Percentiles rank a stretch among this genome's conserved stretches.
phyloP scores from a whole-genome alignment of 305 asterid species.

The Stenogyne calaminthoides region DNA sequence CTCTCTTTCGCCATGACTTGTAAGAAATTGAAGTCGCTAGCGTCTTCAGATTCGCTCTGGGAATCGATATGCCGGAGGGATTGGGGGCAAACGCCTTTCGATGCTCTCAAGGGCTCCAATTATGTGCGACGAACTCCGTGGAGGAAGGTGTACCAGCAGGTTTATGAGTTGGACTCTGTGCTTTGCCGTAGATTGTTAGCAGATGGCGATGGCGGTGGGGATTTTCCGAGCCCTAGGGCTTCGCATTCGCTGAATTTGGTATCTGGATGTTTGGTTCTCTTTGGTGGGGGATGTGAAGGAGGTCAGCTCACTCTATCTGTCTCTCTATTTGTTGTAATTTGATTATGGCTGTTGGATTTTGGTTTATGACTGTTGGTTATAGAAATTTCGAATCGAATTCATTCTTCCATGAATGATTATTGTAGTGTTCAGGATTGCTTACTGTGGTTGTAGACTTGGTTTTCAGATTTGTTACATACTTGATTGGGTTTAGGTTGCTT shows the following conservation, averaged over 20 bases:
- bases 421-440: background rate
- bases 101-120: slow-evolving; percentile 39
- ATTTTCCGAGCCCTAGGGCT: slow-evolving; percentile 76
- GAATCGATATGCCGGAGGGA: slow-evolving; percentile 83
- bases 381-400: background rate
- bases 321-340: background rate
- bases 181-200: slow-evolving; percentile 51
- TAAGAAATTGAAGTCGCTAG: slow-evolving; percentile 57
- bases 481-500: background rate
- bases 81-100: slow-evolving; percentile 62
- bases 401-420: background rate
- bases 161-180: slow-evolving; percentile 60
- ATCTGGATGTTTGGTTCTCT: slow-evolving; percentile 74
- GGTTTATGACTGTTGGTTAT: slow-evolving; percentile 17
- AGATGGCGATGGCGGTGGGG: slow-evolving; percentile 30
- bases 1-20: slow-evolving; percentile 67
- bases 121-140: slow-evolving; percentile 35
- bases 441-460: background rate
- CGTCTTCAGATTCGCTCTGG: slow-evolving; percentile 78
- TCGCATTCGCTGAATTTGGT: slow-evolving; percentile 86
- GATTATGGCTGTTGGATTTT: background rate
- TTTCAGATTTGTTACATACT: background rate
- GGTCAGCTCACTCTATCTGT: slow-evolving; percentile 45
- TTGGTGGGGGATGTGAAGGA: slow-evolving; percentile 96
- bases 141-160: slow-evolving; percentile 74